Percentiles rank a stretch among this genome's conserved stretches.
phyloP scores from a whole-genome alignment of 257 asterid genomes.

The Ilex asprella region DNA sequence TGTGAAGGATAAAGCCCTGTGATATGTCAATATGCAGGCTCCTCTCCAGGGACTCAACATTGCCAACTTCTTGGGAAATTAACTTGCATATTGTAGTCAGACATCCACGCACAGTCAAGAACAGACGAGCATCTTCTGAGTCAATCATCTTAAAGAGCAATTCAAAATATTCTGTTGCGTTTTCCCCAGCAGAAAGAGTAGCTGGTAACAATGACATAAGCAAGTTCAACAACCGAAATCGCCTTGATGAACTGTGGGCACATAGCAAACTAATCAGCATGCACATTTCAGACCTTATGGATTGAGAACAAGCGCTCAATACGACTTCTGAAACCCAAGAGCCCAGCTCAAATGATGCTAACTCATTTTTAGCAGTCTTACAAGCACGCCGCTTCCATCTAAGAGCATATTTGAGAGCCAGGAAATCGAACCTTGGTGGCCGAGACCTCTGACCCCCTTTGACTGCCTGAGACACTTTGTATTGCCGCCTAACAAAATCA shows the following conservation, averaged over 20 bases:
- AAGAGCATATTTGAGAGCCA: constrained; percentile 88
- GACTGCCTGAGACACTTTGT: constrained; percentile 73
- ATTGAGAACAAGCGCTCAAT: constrained; percentile 96
- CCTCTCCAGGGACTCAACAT: constrained; percentile 88
- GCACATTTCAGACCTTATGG: constrained; percentile 98
- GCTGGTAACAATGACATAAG: constrained; percentile 89
- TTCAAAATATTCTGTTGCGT: constrained; percentile 94
- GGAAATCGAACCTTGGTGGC: constrained; percentile 64
- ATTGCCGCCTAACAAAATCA: constrained; percentile 97
- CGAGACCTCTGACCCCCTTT: constrained; percentile 79
- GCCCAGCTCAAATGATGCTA: constrained; percentile 85
- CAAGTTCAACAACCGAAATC: constrained; percentile 75
- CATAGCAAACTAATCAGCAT: constrained; percentile 85
- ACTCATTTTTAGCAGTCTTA: constrained; percentile 59
- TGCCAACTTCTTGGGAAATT: constrained; percentile 70
- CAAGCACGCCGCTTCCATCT: constrained; percentile 87
- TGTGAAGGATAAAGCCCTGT: constrained; percentile 96
- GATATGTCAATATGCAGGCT: constrained; percentile 96
- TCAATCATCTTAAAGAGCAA: constrained; percentile 92
- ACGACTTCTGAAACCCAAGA: constrained; percentile 99
- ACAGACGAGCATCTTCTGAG: constrained; percentile 88
- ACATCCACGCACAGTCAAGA: constrained; percentile 86
- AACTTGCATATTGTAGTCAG: constrained; percentile 74
- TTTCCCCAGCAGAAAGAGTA: constrained; percentile 92
- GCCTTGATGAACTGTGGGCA: constrained; percentile 86